A percentile compares a stretch with the other conserved stretches of the same genome.
phyloP scores from a whole-genome alignment of 768 basidiomycete genomes.

The Roridomyces roridus region DNA sequence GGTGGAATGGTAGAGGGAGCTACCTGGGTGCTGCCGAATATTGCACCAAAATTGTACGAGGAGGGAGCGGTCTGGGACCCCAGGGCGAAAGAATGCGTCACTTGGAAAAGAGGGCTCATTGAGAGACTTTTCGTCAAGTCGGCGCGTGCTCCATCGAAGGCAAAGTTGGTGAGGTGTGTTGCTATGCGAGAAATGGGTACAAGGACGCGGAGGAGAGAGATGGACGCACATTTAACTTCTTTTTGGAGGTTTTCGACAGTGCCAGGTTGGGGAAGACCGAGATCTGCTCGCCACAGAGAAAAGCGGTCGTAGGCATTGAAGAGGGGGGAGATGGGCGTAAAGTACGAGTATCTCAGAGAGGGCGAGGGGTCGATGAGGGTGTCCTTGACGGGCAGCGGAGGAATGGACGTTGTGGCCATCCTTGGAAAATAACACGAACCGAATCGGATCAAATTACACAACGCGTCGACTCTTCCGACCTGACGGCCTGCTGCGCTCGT shows the following conservation, averaged over 20 bases:
- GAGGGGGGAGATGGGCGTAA: constrained; percentile 55
- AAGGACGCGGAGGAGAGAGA: background rate
- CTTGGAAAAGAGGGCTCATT: constrained; percentile 95
- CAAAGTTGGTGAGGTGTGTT: constrained; percentile 91
- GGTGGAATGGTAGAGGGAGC: background rate
- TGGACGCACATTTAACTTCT: constrained; percentile 83
- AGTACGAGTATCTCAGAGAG: constrained; percentile 15
- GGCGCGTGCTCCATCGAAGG: constrained; percentile 97
- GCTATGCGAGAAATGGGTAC: constrained; percentile 50
- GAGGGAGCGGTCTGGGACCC: constrained; percentile 86
- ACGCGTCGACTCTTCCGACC: no score
- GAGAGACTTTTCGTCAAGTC: constrained; percentile 95
- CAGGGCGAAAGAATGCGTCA: constrained; percentile 93
- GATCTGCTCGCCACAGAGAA: constrained; percentile 79
- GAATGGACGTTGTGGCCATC: constrained; percentile 50
- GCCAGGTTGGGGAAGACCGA: constrained; percentile 91
- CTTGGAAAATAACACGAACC: constrained; percentile 1
- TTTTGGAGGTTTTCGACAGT: constrained; percentile 91
- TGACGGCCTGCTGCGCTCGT: no score
- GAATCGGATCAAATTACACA: no score
- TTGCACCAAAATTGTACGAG: constrained; percentile 93
- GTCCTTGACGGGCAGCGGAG: constrained; percentile 46
- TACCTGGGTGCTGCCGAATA: constrained; percentile 88
- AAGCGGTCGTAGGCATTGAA: constrained; percentile 74
- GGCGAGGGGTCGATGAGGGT: constrained; percentile 43